A percentile compares a stretch with the other conserved stretches of the same genome.
Evolutionary conservation across 441 rosid species (phyloP).

Genomic region (Metrosideros polymorpha): DNA sequence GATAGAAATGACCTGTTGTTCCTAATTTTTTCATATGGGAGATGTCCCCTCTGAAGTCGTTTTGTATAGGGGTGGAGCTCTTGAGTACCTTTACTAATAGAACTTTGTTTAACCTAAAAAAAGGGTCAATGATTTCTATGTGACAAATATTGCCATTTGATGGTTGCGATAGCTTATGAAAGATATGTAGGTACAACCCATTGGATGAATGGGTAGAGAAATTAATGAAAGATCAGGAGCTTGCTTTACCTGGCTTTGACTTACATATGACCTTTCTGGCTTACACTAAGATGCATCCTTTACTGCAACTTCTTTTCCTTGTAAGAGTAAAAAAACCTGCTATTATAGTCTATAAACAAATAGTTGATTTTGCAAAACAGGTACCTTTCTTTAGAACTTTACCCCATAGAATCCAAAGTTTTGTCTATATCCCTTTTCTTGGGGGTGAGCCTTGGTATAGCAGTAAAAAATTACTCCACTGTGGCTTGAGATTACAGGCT

Average conservation of each 20-base stretch:
- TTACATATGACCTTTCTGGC: background rate
- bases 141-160: background rate
- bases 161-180: background rate
- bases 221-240: background rate
- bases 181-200: background rate
- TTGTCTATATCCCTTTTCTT: background rate
- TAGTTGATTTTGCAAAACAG: background rate
- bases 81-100: background rate
- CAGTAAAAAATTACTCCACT: background rate
- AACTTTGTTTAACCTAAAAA: background rate
- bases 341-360: background rate
- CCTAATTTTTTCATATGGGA: background rate
- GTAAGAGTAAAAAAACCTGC: background rate
- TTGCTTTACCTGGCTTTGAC: background rate
- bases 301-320: background rate
- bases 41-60: background rate
- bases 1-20: background rate
- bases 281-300: background rate
- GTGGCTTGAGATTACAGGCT: background rate
- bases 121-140: background rate
- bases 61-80: background rate
- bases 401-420: background rate
- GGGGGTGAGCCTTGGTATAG: background rate
- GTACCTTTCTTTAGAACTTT: background rate
- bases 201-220: background rate